phyloP scores from a whole-genome alignment of 2,329 filamentous ascomycete genomes.

The Talaromyces sp. region DNA sequence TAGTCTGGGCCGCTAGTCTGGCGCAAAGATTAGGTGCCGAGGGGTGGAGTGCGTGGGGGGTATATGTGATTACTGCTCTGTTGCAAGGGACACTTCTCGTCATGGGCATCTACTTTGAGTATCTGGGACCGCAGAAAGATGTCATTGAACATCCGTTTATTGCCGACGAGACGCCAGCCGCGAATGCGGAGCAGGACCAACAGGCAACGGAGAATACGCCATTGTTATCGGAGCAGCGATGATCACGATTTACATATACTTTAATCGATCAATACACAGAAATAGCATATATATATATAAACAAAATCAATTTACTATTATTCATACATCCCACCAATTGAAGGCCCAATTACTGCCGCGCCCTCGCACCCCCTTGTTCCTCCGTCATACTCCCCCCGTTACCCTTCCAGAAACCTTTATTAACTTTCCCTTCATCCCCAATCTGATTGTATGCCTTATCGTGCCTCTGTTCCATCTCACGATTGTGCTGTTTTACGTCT shows the following conservation, averaged over 20 bases:
- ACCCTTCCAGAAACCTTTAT: conserved; percentile 22
- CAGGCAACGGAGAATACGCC: conserved; percentile 6
- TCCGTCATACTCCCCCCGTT: conserved; percentile 9
- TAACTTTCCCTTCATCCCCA: conserved; percentile 25
- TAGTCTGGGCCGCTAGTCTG: conserved; percentile 83
- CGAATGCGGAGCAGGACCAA: background rate
- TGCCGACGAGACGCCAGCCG: background rate
- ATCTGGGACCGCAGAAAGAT: conserved; percentile 47
- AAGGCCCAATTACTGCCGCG: background rate
- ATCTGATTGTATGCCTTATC: conserved; percentile 35
- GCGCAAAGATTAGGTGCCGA: conserved; percentile 72
- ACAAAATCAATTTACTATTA: background rate
- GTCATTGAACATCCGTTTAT: conserved; percentile 12
- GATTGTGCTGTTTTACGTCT: conserved; percentile 37
- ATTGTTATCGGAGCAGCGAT: conserved; percentile 7
- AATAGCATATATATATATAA: background rate
- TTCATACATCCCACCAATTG: background rate
- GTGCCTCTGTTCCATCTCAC: conserved; percentile 32
- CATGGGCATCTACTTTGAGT: conserved; percentile 74
- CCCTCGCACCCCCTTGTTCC: background rate
- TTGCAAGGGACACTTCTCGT: conserved; percentile 77
- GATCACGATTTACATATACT: background rate
- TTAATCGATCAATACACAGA: background rate
- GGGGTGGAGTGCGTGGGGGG: conserved; percentile 95
- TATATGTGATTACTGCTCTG: conserved; percentile 79